Percentiles rank a stretch among this genome's conserved stretches.
phyloP scores from a whole-genome alignment of 768 basidiomycete genomes.

The Gymnopilus junonius region DNA sequence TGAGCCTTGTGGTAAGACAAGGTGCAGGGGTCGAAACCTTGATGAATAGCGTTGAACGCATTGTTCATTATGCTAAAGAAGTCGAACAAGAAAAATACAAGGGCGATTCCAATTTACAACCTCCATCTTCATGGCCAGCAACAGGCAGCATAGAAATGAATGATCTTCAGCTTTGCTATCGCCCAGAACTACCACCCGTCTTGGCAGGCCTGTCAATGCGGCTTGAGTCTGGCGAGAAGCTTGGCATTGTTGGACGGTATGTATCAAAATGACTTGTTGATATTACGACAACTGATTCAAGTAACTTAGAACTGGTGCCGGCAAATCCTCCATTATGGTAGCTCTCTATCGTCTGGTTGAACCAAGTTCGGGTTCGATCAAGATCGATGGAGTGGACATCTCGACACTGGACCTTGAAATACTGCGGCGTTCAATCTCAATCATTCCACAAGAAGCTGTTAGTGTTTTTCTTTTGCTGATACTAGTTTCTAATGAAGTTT shows the following conservation, averaged over 20 bases:
- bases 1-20: conserved; percentile 76
- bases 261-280: background rate
- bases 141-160: conserved; percentile 74
- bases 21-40: conserved; percentile 87
- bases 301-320: conserved; percentile 70
- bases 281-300: background rate
- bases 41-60: conserved; percentile 86
- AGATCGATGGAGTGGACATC: conserved; percentile 81
- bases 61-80: conserved; percentile 77
- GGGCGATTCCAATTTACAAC: conserved; percentile 58
- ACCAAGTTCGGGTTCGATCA: conserved; percentile 69
- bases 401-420: conserved; percentile 77
- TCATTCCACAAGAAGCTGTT: conserved; percentile 87
- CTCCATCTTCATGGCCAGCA: conserved; percentile 70
- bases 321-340: conserved; percentile 88
- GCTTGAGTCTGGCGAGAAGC: conserved; percentile 79
- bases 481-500: conserved; percentile 10
- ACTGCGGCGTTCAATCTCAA: conserved; percentile 66
- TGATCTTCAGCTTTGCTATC: conserved; percentile 77
- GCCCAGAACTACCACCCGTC: conserved; percentile 83
- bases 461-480: conserved; percentile 30
- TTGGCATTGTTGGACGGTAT: conserved; percentile 81
- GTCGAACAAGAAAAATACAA: conserved; percentile 84
- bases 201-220: conserved; percentile 77
- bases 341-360: conserved; percentile 87